Conservation (phyloP, 1,139 yeast species). For the Lodderomyces margitis region DNA sequence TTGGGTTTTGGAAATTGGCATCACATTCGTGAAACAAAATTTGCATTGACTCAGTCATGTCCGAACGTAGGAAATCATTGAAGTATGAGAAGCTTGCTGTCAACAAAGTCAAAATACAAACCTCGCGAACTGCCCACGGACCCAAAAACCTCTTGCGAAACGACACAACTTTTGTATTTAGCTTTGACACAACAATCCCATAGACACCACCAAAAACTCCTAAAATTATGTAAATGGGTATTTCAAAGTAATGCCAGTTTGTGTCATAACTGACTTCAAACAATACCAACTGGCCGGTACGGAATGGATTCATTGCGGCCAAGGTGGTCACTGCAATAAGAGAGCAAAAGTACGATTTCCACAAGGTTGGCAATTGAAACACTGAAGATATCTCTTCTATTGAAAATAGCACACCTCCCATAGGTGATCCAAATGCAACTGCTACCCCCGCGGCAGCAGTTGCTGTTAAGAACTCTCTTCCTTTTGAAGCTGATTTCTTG, state of each 20-base stretch:
- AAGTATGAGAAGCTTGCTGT: conserved; percentile 82
- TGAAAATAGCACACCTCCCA: conserved; percentile 69
- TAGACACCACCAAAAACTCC: conserved; percentile 92
- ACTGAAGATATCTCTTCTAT: conserved; percentile 74
- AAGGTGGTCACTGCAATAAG: conserved; percentile 82
- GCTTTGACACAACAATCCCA: conserved; percentile 78
- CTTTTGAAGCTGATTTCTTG: conserved; percentile 47
- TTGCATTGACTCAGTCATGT: conserved; percentile 97
- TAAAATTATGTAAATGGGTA: conserved; percentile 72
- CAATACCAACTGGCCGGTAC: conserved; percentile 91
- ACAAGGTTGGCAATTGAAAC: conserved; percentile 75
- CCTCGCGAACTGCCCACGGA: conserved; percentile 66
- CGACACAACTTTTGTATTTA: conserved; percentile 74
- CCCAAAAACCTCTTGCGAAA: conserved; percentile 71
- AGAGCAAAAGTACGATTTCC: conserved; percentile 92
- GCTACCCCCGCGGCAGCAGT: conserved; percentile 72
- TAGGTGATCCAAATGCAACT: conserved; percentile 72
- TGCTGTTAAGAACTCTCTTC: conserved; percentile 57
- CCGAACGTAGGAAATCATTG: conserved; percentile 75
- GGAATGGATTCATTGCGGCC: conserved; percentile 77
- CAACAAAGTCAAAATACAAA: conserved; percentile 58
- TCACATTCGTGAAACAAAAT: conserved; percentile 83
- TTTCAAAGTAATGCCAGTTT: conserved; percentile 84
- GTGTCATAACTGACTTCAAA: conserved; percentile 85
- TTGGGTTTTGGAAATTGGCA: conserved; percentile 34